phyloP scores from a whole-genome alignment of 176 grass and related monocot genomes.

The Oryza longistaminata region DNA sequence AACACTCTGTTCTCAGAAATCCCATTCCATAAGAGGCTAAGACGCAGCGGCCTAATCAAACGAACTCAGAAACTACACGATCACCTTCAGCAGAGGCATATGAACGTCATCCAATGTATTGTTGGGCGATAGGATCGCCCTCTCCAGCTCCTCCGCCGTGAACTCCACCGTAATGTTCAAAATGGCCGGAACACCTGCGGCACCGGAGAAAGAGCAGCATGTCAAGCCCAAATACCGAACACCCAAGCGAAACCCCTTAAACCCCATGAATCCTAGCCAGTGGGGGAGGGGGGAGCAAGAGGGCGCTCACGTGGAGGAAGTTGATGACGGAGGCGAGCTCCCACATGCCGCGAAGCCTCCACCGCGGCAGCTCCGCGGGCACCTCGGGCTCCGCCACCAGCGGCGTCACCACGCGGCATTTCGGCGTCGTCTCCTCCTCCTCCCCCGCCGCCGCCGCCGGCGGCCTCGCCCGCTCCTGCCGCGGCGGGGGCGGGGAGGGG shows the following conservation, averaged over 20 bases:
- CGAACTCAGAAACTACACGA: background rate
- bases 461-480: slow-evolving; percentile 49
- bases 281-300: background rate
- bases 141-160: slow-evolving; percentile 92
- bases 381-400: slow-evolving; percentile 58
- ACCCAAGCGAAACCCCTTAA: slow-evolving; percentile 29
- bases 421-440: slow-evolving; percentile 42
- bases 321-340: slow-evolving; percentile 88
- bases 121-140: slow-evolving; percentile 71
- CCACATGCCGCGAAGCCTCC: slow-evolving; percentile 88
- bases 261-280: background rate
- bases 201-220: slow-evolving; percentile 24
- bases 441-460: slow-evolving; percentile 8
- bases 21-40: background rate
- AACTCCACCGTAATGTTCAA: slow-evolving; percentile 83
- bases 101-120: slow-evolving; percentile 68
- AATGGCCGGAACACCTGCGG: slow-evolving; percentile 79
- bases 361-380: slow-evolving; percentile 54
- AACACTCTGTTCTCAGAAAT: background rate
- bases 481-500: slow-evolving; percentile 38
- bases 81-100: slow-evolving; percentile 84
- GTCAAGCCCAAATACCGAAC: slow-evolving; percentile 19
- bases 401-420: slow-evolving; percentile 68
- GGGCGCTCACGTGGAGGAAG: slow-evolving; percentile 78
- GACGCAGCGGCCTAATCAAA: background rate